Evolutionary conservation across 768 basidiomycete genomes (phyloP), one percentile per base, ranked within the genome.

Genomic region (Kwoniella botswanensis): DNA sequence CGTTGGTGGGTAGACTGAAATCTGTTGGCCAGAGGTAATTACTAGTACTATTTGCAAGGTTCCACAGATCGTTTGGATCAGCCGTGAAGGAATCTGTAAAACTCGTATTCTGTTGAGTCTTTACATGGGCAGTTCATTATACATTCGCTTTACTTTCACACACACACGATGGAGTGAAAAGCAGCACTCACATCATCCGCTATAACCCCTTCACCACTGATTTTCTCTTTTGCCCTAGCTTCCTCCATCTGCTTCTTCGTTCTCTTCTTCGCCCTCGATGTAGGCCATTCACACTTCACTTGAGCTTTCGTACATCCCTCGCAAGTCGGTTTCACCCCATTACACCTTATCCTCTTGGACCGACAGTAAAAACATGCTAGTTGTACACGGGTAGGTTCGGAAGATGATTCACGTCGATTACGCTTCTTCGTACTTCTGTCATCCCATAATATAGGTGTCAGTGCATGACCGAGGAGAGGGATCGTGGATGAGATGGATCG

Each of bases 231-330:
- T 35, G 63, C 35, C 24, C 75, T 74, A 15, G 80, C 82, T 53
- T 77, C 79, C 58, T 80, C 76, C 82, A 83, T 83, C 71, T 83
- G 80, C 63, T 74, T 77, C 43, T 77, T 63, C 7, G 79, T 83
- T 46, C 82, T 69, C 68, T 83, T 83, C 59, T 76, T 74, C 26
- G 76, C 70, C 44, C 82, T 66, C 17, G 74, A 79, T 12, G 70
- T 65, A 1, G 82, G 82, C 78, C 79, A 83, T 54, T 77, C 76
- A 63, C 82, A 83, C 21, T 43, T 59, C n/a, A 77, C 74, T 13
- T 70, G 64, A 21, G 78, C 73, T 60, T 79, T 79, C 10, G 42
- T 54, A 61, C 79, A 80, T 26, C 68, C 79, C 54, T 72, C 59
- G 59, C 79, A 80, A 4, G 60, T 69, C 1, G 79, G 79, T 56